Evolutionary conservation across 306 rosid species (phyloP).

Genomic region (Prunus kanzakura): DNA sequence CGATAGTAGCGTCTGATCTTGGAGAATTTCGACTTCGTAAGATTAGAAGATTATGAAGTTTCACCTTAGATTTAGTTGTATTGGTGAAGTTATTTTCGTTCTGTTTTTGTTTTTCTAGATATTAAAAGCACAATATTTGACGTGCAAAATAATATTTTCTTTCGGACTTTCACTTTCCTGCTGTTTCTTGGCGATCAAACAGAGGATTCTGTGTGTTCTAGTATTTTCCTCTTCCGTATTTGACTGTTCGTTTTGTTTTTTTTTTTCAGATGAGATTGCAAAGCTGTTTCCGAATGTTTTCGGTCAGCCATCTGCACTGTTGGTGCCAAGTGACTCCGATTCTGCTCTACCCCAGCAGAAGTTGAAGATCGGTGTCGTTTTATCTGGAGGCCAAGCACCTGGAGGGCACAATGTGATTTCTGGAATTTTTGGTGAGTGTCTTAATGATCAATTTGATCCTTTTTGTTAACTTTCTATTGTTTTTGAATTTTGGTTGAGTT

Average conservation of each 20-base stretch:
- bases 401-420: constrained; percentile 97
- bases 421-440: constrained; percentile 73
- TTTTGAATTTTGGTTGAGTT: not conserved
- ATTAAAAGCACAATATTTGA: too few species aligned
- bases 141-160: too few species aligned
- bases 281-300: constrained; percentile 82
- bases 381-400: constrained; percentile 98
- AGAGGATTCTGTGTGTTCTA: not conserved
- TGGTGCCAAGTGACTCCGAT: constrained; percentile 45
- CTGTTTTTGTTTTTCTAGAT: too few species aligned
- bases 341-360: constrained; percentile 27
- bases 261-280: constrained; percentile 72
- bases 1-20: constrained; percentile 5
- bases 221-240: not conserved
- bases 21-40: constrained; percentile 4
- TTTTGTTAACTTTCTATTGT: not conserved
- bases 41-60: not conserved
- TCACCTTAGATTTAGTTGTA: not conserved
- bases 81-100: too few species aligned
- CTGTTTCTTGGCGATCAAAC: not conserved
- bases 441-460: not conserved
- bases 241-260: constrained; percentile 1
- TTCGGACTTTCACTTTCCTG: too few species aligned
- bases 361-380: constrained; percentile 91
- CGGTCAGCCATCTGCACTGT: constrained; percentile 79